These are phyloP conservation scores for Bryopsis sp. DNA, from an alignment of 139 green algal genomes.

Conservation along the genomic window DNA sequence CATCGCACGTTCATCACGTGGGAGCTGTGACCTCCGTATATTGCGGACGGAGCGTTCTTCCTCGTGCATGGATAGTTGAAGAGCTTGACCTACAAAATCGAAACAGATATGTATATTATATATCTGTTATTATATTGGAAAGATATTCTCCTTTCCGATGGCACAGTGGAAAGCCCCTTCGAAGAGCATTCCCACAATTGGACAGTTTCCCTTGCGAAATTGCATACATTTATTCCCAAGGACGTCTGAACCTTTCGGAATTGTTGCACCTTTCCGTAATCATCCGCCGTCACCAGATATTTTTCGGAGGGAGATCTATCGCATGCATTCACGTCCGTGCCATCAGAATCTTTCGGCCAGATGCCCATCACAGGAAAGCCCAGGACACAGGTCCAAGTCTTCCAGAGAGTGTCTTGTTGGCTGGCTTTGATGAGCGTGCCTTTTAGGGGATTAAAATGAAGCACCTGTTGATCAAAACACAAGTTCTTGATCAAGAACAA, in stretches of 20 bases:
- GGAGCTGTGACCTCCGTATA: constrained; percentile 48
- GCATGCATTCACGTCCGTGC: constrained; percentile 56
- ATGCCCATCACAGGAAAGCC: constrained; percentile 68
- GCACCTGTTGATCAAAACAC: no score
- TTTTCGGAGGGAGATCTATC: constrained; percentile 22
- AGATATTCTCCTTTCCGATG: no score
- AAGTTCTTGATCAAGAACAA: no score
- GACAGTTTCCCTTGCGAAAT: no score
- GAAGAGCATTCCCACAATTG: no score
- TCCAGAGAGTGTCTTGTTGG: constrained; percentile 45
- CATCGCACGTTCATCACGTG: constrained; percentile 60
- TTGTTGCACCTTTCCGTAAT: constrained; percentile 30
- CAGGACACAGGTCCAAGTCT: constrained; percentile 45
- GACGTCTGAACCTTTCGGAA: no score
- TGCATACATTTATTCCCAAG: no score
- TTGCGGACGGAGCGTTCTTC: constrained; percentile 38
- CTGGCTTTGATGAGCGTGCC: constrained; percentile 42
- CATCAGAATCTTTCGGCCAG: constrained; percentile 47
- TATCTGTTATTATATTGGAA: no score
- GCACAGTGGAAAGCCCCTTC: no score
- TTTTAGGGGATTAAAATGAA: constrained; percentile 47
- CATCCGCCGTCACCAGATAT: constrained; percentile 30
- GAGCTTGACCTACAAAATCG: constrained; percentile 33
- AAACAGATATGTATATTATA: no score
- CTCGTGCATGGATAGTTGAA: constrained; percentile 57